A percentile compares a stretch with the other conserved stretches of the same genome.
phyloP scores from a whole-genome alignment of 73 alveolate genomes.

The Tetrahymena elliotti region DNA sequence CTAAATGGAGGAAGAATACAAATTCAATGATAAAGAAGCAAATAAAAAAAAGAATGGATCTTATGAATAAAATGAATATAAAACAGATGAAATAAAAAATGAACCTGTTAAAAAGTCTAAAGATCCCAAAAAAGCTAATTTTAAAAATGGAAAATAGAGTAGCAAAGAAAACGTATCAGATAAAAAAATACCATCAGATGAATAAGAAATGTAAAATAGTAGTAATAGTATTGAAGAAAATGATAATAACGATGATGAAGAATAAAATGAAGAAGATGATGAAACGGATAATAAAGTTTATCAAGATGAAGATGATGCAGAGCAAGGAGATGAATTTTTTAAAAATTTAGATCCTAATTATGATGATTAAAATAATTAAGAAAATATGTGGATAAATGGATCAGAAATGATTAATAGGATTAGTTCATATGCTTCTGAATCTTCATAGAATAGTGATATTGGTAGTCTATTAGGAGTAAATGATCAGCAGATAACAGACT shows the following conservation, averaged over 20 bases:
- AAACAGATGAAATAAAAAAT: background rate
- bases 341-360: background rate
- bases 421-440: background rate
- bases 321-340: background rate
- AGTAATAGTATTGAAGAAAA: background rate
- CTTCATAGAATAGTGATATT: background rate
- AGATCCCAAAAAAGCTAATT: background rate
- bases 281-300: background rate
- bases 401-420: background rate
- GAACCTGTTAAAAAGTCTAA: background rate
- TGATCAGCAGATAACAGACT: background rate
- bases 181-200: background rate
- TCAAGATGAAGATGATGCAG: background rate
- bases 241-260: background rate
- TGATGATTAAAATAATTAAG: background rate
- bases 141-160: background rate
- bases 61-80: background rate
- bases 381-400: background rate
- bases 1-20: background rate
- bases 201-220: background rate
- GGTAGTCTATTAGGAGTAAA: background rate
- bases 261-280: background rate
- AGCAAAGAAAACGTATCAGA: background rate
- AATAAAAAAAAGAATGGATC: background rate
- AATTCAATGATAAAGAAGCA: background rate